Percentiles rank a stretch among this genome's conserved stretches.
Conservation (phyloP, 2,329 filamentous ascomycete species). For the Alternaria sp. region DNA sequence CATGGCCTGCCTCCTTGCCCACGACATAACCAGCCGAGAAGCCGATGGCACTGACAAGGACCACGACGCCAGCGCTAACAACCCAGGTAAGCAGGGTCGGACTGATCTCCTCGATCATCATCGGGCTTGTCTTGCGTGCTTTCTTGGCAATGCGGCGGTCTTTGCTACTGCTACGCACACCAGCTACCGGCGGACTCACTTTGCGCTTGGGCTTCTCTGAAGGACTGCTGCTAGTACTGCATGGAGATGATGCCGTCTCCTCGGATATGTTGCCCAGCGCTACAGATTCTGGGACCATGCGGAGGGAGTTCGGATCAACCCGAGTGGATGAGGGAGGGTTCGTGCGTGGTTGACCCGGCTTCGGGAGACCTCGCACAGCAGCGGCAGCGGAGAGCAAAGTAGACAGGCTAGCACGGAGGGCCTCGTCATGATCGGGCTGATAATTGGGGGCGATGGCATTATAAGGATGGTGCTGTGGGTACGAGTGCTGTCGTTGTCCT, state of each 20-base stretch:
- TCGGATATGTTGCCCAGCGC: slow-evolving; percentile 56
- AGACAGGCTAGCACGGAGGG: slow-evolving; percentile 89
- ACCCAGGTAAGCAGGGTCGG: slow-evolving; percentile 72
- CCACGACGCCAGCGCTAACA: slow-evolving; percentile 69
- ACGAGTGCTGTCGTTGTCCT: slow-evolving; percentile 52
- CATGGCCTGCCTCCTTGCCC: slow-evolving; percentile 65
- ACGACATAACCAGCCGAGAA: slow-evolving; percentile 71
- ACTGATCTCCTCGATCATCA: slow-evolving; percentile 55
- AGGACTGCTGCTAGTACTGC: slow-evolving; percentile 38
- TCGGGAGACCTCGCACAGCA: slow-evolving; percentile 82
- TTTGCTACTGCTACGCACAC: slow-evolving; percentile 53
- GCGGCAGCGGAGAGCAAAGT: slow-evolving; percentile 95
- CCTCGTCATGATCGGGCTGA: slow-evolving; percentile 91
- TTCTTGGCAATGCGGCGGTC: slow-evolving; percentile 58
- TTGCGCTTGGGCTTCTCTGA: slow-evolving; percentile 57
- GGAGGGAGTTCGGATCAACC: slow-evolving; percentile 62
- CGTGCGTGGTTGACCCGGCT: slow-evolving; percentile 55
- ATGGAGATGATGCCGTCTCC: slow-evolving; percentile 37
- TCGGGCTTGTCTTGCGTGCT: slow-evolving; percentile 44
- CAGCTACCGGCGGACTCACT: slow-evolving; percentile 41
- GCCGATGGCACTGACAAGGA: slow-evolving; percentile 69
- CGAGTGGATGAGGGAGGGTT: slow-evolving; percentile 48
- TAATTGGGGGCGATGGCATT: slow-evolving; percentile 77
- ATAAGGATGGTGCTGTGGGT: slow-evolving; percentile 63
- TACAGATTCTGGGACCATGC: slow-evolving; percentile 68